Percentiles rank a stretch among this genome's conserved stretches.
Conservation (phyloP, 2,329 filamentous ascomycete species). For the Pyrenochaeta sp. region DNA sequence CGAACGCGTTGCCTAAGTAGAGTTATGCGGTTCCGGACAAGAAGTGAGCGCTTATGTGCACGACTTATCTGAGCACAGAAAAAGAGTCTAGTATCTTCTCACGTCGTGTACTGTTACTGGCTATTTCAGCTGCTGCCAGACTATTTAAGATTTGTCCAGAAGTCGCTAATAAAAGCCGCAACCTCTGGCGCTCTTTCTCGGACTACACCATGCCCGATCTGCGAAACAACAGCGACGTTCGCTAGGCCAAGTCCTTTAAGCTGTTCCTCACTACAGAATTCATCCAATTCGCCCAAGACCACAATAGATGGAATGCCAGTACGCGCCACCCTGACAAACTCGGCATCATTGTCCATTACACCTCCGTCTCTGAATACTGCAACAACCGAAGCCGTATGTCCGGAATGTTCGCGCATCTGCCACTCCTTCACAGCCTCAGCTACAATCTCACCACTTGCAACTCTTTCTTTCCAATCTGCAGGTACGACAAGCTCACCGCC, state of each 20-base stretch:
- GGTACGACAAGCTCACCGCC: conserved; percentile 55
- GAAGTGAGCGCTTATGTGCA: too few relatives aligned
- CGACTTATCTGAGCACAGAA: too few relatives aligned
- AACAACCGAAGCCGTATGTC: conserved; percentile 58
- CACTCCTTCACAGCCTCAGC: conserved; percentile 59
- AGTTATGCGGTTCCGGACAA: too few relatives aligned
- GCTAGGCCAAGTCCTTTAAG: conserved; percentile 45
- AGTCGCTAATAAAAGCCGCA: conserved; percentile 39
- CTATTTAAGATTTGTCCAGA: conserved; percentile 30
- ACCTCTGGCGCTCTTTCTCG: conserved; percentile 51
- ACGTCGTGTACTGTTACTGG: neutral
- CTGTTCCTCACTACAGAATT: conserved; percentile 43
- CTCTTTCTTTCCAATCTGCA: conserved; percentile 55
- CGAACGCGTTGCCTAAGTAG: too few relatives aligned
- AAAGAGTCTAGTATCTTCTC: too few relatives aligned
- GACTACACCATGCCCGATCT: conserved; percentile 54
- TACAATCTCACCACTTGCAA: conserved; percentile 55
- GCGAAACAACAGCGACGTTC: conserved; percentile 48
- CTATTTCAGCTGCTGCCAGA: neutral
- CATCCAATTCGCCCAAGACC: conserved; percentile 51
- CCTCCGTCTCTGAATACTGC: conserved; percentile 58
- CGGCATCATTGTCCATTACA: conserved; percentile 50
- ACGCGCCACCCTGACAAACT: conserved; percentile 39
- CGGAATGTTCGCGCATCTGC: conserved; percentile 57
- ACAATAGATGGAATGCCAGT: conserved; percentile 37